A percentile compares a stretch with the other conserved stretches of the same genome.
These are phyloP conservation scores for Trichoderma brevicompactum DNA, from an alignment of 2,329 filamentous ascomycete species.

Conservation along the genomic window DNA sequence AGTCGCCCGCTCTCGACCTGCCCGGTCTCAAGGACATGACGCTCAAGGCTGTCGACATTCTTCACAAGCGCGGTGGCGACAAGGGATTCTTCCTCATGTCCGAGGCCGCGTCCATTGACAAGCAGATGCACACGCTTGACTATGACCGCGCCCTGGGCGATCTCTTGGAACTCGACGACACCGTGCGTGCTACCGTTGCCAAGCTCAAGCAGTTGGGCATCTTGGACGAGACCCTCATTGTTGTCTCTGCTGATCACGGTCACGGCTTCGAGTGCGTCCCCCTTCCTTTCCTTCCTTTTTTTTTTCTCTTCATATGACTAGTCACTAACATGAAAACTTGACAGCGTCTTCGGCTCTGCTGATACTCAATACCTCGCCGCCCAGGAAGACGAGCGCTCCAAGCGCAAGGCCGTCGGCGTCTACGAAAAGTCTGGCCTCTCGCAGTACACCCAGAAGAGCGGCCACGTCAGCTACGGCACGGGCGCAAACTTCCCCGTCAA, in stretches of 20 bases:
- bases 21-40: constrained; percentile 91
- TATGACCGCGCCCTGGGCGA: constrained; percentile 86
- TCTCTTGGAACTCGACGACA: constrained; percentile 84
- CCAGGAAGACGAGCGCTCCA: constrained; percentile 68
- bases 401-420: constrained; percentile 74
- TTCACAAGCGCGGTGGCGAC: constrained; percentile 67
- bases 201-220: constrained; percentile 69
- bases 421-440: constrained; percentile 76
- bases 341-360: constrained; percentile 72
- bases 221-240: constrained; percentile 75
- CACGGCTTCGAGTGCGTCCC: constrained; percentile 72
- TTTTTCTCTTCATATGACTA: background rate
- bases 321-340: background rate
- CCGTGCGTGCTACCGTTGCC: constrained; percentile 72
- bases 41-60: constrained; percentile 79
- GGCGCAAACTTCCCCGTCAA: constrained; percentile 78
- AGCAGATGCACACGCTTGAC: constrained; percentile 86
- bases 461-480: constrained; percentile 70
- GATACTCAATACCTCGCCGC: constrained; percentile 77
- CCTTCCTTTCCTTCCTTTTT: constrained; percentile 9
- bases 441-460: constrained; percentile 68
- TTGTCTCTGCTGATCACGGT: constrained; percentile 87
- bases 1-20: constrained; percentile 69
- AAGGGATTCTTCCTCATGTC: constrained; percentile 88
- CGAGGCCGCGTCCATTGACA: constrained; percentile 84